Evolutionary conservation across 768 basidiomycete genomes (phyloP).

Genomic region (Pleurotus pulmonarius): DNA sequence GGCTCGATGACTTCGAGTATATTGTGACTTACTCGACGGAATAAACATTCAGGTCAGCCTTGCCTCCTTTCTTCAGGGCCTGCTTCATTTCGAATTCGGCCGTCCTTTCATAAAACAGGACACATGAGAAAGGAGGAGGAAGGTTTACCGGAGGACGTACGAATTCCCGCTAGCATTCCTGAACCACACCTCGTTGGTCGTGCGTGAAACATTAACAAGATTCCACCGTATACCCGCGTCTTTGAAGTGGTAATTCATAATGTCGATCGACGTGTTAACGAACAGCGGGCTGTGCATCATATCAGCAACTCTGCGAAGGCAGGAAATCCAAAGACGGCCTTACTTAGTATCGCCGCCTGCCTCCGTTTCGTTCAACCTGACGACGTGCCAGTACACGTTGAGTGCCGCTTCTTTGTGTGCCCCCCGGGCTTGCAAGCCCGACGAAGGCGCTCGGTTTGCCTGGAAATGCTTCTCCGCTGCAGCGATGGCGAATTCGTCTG

Average conservation of each 20-base stretch:
- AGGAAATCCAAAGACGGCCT: neutral
- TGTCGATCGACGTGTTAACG: neutral
- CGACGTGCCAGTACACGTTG: neutral
- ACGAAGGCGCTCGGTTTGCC: neutral
- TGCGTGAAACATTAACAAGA: neutral
- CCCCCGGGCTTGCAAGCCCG: neutral
- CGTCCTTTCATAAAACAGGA: neutral
- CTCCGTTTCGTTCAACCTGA: neutral
- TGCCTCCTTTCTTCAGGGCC: neutral
- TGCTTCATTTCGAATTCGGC: slow-evolving; percentile 1
- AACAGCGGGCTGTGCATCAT: neutral
- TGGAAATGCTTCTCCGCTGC: neutral
- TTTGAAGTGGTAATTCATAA: slow-evolving; percentile 4
- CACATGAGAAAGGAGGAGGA: neutral
- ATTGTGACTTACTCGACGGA: neutral
- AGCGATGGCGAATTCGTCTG: neutral
- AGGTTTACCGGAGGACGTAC: neutral
- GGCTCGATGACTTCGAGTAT: too few species aligned
- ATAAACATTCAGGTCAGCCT: neutral
- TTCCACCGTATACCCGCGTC: neutral
- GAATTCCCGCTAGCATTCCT: neutral
- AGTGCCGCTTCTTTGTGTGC: neutral
- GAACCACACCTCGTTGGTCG: slow-evolving; percentile 1
- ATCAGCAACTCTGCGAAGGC: too few species aligned
- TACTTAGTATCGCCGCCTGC: neutral